phyloP scores from a whole-genome alignment of 805 yeast species.

The Candida dendrica region DNA sequence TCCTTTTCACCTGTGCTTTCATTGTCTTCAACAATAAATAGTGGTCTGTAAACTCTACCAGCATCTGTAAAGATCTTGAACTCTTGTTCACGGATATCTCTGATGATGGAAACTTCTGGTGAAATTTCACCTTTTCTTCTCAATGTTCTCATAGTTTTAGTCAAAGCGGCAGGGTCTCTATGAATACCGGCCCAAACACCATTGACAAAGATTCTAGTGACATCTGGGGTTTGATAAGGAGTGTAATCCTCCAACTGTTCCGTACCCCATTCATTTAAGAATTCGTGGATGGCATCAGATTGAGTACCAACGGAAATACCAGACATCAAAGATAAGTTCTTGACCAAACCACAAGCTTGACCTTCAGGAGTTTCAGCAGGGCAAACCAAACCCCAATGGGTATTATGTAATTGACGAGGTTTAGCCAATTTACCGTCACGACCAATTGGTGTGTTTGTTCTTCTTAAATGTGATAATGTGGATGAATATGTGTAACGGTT shows the following conservation, averaged over 20 bases:
- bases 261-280: slow-evolving; percentile 98
- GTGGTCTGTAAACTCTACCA: slow-evolving; percentile 95
- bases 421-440: slow-evolving; percentile 98
- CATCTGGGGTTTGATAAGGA: slow-evolving; percentile 85
- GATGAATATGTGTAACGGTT: slow-evolving; percentile 97
- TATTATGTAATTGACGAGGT: slow-evolving; percentile 97
- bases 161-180: slow-evolving; percentile 89
- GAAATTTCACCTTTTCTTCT: slow-evolving; percentile 94
- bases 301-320: slow-evolving; percentile 97
- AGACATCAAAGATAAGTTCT: slow-evolving; percentile 92
- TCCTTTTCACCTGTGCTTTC: slow-evolving; percentile 58
- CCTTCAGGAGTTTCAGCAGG: slow-evolving; percentile 99
- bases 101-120: slow-evolving; percentile 92
- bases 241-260: slow-evolving; percentile 94
- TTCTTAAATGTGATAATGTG: slow-evolving; percentile 95
- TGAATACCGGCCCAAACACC: slow-evolving; percentile 99
- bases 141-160: slow-evolving; percentile 82
- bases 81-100: slow-evolving; percentile 95
- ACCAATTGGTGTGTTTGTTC: slow-evolving; percentile 98
- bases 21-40: slow-evolving; percentile 88
- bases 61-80: slow-evolving; percentile 96
- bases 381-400: slow-evolving; percentile 99
- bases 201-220: slow-evolving; percentile 91
- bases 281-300: slow-evolving; percentile 88
- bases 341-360: slow-evolving; percentile 99